Evolutionary conservation across 441 rosid species (phyloP), one percentile per base, ranked within the genome.

Genomic region (Manihot esculenta): DNA sequence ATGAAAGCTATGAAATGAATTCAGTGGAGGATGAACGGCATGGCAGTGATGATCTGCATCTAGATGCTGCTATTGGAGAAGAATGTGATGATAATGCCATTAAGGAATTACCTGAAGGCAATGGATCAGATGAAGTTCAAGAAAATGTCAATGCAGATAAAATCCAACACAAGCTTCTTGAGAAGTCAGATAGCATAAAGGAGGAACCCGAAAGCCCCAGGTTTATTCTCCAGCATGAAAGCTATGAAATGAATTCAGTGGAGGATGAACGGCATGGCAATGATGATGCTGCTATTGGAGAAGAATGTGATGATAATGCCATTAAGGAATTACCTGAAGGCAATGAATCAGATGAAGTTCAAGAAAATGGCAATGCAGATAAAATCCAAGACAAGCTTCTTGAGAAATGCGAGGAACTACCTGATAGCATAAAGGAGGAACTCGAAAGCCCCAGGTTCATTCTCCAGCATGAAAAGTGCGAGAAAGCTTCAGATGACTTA

Each of bases 171-270:
- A n/a, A n/a, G n/a, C n/a, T 20, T 14, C 57, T 15, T 44, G 59
- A 48, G 69, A 57, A 48, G 60, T 50, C 11, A 27, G 60, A 35
- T 20, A 56, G 21, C 62, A 54, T n/a, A 33, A 35, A 44, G 76
- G 75, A 53, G 14, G 68, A 67, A 21, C 7, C 35, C 20, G 63
- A 64, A 44, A 47, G 27, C 24, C 1, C 30, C 21, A 49, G 53
- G 20, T 49, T 49, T 81, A 84, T 77, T 44, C 66, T 38, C 61
- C 64, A 74, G 57, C 35, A 51, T 24, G 33, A 55, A 24, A 23
- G n/a, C n/a, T n/a, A n/a, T n/a, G n/a, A n/a, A n/a, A n/a, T n/a
- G n/a, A n/a, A n/a, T n/a, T n/a, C n/a, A n/a, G n/a, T n/a, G n/a
- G n/a, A n/a, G n/a, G n/a, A n/a, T n/a, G n/a, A n/a, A n/a, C n/a